Evolutionary conservation across 192 early-diverging fungal species (phyloP), one percentile per base, ranked within the genome.

Genomic region (Jimgerdemannia flammicorona): DNA sequence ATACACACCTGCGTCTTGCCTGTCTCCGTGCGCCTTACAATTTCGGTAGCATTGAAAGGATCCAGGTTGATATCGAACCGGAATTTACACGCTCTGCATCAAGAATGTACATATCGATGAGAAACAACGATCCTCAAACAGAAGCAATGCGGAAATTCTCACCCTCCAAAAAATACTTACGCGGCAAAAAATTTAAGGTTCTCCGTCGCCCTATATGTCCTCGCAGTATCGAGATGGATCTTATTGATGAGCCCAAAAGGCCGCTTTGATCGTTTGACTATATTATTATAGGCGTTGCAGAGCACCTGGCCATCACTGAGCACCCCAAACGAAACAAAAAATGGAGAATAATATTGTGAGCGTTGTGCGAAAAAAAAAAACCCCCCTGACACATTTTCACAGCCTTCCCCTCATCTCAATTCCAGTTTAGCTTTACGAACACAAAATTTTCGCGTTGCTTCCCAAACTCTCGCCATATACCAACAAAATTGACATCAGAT

Each of bases 221-320:
- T 75, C 39, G 70, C 72, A 17, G 85, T 87, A 72, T 87, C 84
- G 3, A 84, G 79, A 65, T 89, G 85, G 11, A 85, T 79, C 70
- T 89, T 89, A 71, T 82, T 83, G 29, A 89, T 87, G n/a, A 85
- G 68, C 8, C 88, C 88, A 77, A 89, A 89, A 2, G 86, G 87
- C 64, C 87, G 81, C 66, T 81, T 78, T 10, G 86, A 86, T 59
- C 83, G 79, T 42, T 81, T 78, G 44, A 86, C 80, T n/a, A 89
- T 76, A 3, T 78, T 77, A 74, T 87, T 87, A 73, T 86, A 87
- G 1, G 80, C 83, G 69, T 71, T 80, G 66, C 88, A 89, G 40
- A 89, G 44, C 29, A 85, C 74, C 49, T 84, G 84, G 4, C 86
- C 88, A 64, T 86, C 83, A 3, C 88, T 88, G 14, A 14, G 39